These are phyloP conservation scores for Scorias spongiosa DNA, from an alignment of 2,329 filamentous ascomycete genomes.

Conservation along the genomic window DNA sequence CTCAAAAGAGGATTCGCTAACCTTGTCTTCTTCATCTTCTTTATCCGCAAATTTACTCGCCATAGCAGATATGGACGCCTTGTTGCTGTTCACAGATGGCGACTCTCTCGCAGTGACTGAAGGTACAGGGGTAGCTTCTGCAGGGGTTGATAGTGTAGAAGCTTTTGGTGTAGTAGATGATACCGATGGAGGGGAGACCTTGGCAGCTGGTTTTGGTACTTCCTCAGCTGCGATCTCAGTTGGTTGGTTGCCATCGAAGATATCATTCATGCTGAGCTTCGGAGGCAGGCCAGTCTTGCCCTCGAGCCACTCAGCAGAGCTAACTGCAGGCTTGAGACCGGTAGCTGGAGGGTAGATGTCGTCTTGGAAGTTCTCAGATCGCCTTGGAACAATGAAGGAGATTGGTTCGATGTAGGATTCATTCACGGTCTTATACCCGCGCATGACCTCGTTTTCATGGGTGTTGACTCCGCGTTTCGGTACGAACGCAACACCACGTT, in stretches of 20 bases:
- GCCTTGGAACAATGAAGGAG: constrained; percentile 88
- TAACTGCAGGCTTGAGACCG: constrained; percentile 67
- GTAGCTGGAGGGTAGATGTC: constrained; percentile 86
- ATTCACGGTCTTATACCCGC: constrained; percentile 93
- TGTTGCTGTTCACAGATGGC: constrained; percentile 67
- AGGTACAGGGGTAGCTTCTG: constrained; percentile 37
- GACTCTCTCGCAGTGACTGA: constrained; percentile 32
- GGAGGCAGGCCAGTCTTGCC: constrained; percentile 67
- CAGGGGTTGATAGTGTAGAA: constrained; percentile 24
- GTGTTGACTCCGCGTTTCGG: constrained; percentile 90
- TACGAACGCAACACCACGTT: constrained; percentile 85
- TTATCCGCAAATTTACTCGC: constrained; percentile 76
- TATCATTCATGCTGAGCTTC: constrained; percentile 84
- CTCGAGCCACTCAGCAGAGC: constrained; percentile 66
- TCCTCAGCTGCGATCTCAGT: constrained; percentile 60
- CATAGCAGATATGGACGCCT: constrained; percentile 70
- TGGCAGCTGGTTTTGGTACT: constrained; percentile 32
- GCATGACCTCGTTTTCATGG: constrained; percentile 91
- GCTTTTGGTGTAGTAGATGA: constrained; percentile 27
- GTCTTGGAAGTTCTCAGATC: constrained; percentile 88
- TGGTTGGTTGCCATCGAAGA: constrained; percentile 73
- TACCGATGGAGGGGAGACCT: constrained; percentile 19
- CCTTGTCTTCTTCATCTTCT: constrained; percentile 41
- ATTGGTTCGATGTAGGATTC: constrained; percentile 90
- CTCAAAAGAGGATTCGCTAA: constrained; percentile 64